Conservation (phyloP, 257 asterid species). For the Lithospermum erythrorhizon region DNA sequence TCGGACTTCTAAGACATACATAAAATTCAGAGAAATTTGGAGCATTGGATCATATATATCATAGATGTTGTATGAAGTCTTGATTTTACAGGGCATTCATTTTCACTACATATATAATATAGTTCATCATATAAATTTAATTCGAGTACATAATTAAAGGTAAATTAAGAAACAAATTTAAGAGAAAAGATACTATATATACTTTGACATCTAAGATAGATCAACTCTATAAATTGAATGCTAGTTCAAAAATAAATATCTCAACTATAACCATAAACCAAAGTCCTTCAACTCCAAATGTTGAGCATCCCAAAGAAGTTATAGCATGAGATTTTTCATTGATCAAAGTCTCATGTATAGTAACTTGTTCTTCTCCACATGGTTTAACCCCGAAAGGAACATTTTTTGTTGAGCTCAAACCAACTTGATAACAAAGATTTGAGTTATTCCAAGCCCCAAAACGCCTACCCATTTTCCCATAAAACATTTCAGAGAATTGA, state of each 20-base stretch:
- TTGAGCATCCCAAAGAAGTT: slow-evolving; percentile 26
- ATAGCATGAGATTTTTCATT: slow-evolving; percentile 9
- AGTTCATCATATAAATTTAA: neutral
- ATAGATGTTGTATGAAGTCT: no score
- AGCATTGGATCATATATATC: no score
- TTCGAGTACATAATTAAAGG: neutral
- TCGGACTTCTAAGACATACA: no score
- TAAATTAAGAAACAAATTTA: no score
- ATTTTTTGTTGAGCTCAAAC: slow-evolving; percentile 17
- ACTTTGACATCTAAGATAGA: neutral
- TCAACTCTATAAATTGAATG: slow-evolving; percentile 9
- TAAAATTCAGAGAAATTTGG: no score
- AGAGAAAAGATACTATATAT: slow-evolving; percentile 2
- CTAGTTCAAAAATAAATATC: slow-evolving; percentile 18
- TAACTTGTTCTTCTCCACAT: slow-evolving; percentile 32
- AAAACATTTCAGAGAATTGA: slow-evolving; percentile 48
- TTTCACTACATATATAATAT: neutral
- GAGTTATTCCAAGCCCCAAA: slow-evolving; percentile 89
- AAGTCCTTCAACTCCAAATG: slow-evolving; percentile 13
- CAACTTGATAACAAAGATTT: slow-evolving; percentile 48
- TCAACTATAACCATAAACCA: slow-evolving; percentile 19
- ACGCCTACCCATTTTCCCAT: slow-evolving; percentile 61
- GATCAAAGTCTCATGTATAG: slow-evolving; percentile 16
- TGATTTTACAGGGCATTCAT: no score
- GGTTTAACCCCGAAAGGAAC: slow-evolving; percentile 61